Percentiles rank a stretch among this genome's conserved stretches.
These are phyloP conservation scores for Eremothecium cymbalariae DNA, from an alignment of 1,139 yeast species.

Conservation along the genomic window DNA sequence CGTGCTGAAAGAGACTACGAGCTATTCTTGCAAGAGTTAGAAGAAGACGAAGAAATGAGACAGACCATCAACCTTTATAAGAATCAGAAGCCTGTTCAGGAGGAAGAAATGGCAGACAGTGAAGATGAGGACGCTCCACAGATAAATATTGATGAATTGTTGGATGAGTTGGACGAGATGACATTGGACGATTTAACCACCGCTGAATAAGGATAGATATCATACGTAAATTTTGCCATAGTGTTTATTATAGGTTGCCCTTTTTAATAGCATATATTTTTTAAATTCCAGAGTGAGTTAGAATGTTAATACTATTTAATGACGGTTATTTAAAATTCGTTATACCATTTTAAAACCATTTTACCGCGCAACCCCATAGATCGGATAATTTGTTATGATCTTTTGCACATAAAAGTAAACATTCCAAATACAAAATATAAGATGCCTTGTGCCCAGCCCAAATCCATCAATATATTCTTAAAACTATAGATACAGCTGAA, in stretches of 20 bases:
- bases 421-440: too few relatives aligned
- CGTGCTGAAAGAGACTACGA: slow-evolving; percentile 94
- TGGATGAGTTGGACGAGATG: slow-evolving; percentile 92
- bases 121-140: slow-evolving; percentile 69
- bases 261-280: not conserved
- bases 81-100: slow-evolving; percentile 35
- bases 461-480: too few relatives aligned
- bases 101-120: slow-evolving; percentile 40
- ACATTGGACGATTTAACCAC: slow-evolving; percentile 46
- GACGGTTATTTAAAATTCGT: too few relatives aligned
- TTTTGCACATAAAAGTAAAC: too few relatives aligned
- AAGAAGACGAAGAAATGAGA: slow-evolving; percentile 93
- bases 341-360: too few relatives aligned
- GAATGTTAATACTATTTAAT: too few relatives aligned
- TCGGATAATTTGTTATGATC: too few relatives aligned
- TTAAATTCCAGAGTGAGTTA: not conserved
- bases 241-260: not conserved
- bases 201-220: slow-evolving; percentile 7
- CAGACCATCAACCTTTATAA: slow-evolving; percentile 84
- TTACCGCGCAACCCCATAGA: too few relatives aligned
- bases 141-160: slow-evolving; percentile 69
- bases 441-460: too few relatives aligned
- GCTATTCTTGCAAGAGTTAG: slow-evolving; percentile 90
- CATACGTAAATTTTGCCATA: too few relatives aligned
- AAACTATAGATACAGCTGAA: too few relatives aligned